A percentile compares a stretch with the other conserved stretches of the same genome.
phyloP scores from a whole-genome alignment of 202 grass and related monocot genomes.

The Panicum virgatum region DNA sequence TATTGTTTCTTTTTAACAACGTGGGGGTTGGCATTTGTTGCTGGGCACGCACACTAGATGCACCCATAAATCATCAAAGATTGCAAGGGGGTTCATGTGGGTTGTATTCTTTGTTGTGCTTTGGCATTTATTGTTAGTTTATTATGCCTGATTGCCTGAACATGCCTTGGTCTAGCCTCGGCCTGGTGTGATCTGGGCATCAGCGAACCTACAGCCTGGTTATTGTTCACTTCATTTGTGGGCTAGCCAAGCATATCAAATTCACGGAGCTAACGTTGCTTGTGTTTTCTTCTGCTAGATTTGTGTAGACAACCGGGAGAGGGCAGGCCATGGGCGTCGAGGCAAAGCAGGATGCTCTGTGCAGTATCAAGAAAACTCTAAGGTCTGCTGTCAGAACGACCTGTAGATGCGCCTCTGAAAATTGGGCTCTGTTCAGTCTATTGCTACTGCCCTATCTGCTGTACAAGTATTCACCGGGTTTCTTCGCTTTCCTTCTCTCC shows the following conservation, averaged over 20 bases:
- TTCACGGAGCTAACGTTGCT: constrained; percentile 6
- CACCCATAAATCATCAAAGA: background rate
- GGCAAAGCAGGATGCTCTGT: constrained; percentile 26
- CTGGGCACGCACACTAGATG: background rate
- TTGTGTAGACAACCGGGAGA: background rate
- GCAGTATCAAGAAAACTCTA: constrained; percentile 46
- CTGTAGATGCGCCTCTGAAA: constrained; percentile 57
- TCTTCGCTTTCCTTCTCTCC: constrained; percentile 70
- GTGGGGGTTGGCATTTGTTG: background rate
- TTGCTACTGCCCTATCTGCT: constrained; percentile 61
- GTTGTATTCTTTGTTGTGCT: background rate
- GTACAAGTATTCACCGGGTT: constrained; percentile 57
- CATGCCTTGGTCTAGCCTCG: background rate
- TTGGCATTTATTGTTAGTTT: no score
- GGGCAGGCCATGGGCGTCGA: constrained; percentile 40
- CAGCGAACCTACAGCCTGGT: no score
- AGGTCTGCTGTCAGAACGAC: constrained; percentile 47
- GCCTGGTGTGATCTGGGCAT: background rate
- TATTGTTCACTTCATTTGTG: background rate
- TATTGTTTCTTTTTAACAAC: no score
- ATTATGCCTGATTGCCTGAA: background rate
- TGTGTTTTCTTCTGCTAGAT: constrained; percentile 11
- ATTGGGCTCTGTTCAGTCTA: constrained; percentile 53
- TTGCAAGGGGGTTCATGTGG: background rate
- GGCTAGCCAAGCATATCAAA: background rate